Evolutionary conservation across 768 basidiomycete genomes (phyloP).

Genomic region (Cubamyces lactineus): DNA sequence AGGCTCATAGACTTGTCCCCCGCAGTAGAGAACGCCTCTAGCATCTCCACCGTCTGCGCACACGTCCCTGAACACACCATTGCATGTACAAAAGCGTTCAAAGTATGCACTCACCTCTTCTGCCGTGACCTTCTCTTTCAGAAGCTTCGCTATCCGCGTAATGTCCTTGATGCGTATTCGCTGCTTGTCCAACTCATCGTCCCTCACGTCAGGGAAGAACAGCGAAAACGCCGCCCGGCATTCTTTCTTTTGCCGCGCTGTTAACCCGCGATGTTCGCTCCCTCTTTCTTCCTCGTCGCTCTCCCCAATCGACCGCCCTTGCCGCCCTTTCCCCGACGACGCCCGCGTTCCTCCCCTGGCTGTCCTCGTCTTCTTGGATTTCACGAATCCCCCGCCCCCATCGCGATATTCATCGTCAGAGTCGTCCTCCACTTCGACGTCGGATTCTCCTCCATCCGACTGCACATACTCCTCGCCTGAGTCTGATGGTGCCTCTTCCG

Average conservation of each 20-base stretch:
- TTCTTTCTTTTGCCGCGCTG: conserved; percentile 53
- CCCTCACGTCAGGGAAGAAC: conserved; percentile 65
- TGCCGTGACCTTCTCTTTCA: conserved; percentile 72
- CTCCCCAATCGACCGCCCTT: background rate
- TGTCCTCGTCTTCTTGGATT: conserved; percentile 8
- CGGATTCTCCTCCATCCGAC: conserved; percentile 21
- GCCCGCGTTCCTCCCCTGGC: conserved; percentile 6
- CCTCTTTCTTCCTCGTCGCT: background rate
- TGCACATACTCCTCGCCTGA: conserved; percentile 39
- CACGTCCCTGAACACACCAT: background rate
- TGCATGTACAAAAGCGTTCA: background rate
- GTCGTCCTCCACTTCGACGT: conserved; percentile 38
- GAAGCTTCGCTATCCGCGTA: conserved; percentile 55
- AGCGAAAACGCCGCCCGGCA: conserved; percentile 66
- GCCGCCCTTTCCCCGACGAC: background rate
- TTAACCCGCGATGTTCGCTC: conserved; percentile 36
- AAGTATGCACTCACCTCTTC: conserved; percentile 60
- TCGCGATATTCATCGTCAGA: conserved; percentile 39
- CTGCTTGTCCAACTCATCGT: conserved; percentile 51
- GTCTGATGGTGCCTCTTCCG: conserved; percentile 28
- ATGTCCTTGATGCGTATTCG: conserved; percentile 71
- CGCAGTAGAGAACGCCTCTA: conserved; percentile 72
- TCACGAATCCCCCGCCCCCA: conserved; percentile 22
- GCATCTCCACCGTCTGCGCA: conserved; percentile 75
- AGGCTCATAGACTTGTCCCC: conserved; percentile 70